Evolutionary conservation across 2,329 filamentous ascomycete species (phyloP).

Genomic region (Furcasterigmium furcatum): DNA sequence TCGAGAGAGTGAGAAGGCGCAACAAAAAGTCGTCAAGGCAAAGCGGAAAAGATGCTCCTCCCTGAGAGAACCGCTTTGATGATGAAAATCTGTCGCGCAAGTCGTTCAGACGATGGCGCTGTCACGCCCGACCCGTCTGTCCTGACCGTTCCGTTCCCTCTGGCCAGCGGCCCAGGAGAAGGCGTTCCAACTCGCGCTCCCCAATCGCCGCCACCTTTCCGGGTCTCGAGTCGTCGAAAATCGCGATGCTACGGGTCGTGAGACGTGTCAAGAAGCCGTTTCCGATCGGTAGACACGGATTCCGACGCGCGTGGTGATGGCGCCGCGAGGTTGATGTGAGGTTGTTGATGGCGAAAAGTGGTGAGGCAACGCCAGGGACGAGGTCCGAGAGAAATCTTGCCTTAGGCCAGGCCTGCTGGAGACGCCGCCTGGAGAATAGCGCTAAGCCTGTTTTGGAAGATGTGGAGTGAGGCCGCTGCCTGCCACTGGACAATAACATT

Average conservation of each 20-base stretch:
- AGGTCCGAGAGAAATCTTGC: slow-evolving; percentile 41
- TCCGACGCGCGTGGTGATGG: slow-evolving; percentile 52
- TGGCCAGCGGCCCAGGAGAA: slow-evolving; percentile 45
- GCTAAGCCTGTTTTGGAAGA: slow-evolving; percentile 28
- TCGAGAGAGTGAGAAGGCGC: slow-evolving; percentile 16
- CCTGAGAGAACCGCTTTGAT: slow-evolving; percentile 13
- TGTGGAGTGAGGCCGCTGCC: neutral
- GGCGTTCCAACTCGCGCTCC: slow-evolving; percentile 24
- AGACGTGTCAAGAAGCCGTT: slow-evolving; percentile 26
- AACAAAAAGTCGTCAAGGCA: slow-evolving; percentile 15
- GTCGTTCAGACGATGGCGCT: slow-evolving; percentile 36
- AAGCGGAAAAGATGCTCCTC: slow-evolving; percentile 11
- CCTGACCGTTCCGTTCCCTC: slow-evolving; percentile 15
- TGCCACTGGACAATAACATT: neutral
- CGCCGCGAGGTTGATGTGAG: slow-evolving; percentile 20
- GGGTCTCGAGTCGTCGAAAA: slow-evolving; percentile 25
- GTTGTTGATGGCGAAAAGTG: slow-evolving; percentile 26
- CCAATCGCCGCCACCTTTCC: slow-evolving; percentile 39
- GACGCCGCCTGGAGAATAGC: slow-evolving; percentile 19
- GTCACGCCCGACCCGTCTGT: slow-evolving; percentile 29
- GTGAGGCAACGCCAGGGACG: slow-evolving; percentile 33
- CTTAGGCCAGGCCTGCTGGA: slow-evolving; percentile 21
- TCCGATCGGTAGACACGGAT: slow-evolving; percentile 35
- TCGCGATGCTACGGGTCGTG: slow-evolving; percentile 32
- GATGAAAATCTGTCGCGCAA: slow-evolving; percentile 28